Conservation (phyloP, 2,329 filamentous ascomycete genomes). For the Colletotrichum horii region DNA sequence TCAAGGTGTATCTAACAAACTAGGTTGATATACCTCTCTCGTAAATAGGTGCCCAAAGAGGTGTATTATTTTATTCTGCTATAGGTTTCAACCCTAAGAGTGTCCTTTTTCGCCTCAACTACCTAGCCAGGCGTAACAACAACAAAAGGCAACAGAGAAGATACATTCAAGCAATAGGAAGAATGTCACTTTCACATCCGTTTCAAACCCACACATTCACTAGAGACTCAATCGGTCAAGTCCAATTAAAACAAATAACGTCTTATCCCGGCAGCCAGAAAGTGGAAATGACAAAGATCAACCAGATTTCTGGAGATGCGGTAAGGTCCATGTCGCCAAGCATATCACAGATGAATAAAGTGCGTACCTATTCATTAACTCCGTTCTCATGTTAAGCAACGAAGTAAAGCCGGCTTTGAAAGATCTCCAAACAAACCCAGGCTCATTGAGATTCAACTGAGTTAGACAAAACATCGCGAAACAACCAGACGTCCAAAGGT, state of each 20-base stretch:
- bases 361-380: not conserved
- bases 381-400: not conserved
- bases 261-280: not conserved
- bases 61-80: no score
- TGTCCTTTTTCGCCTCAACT: not conserved
- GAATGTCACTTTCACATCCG: not conserved
- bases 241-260: not conserved
- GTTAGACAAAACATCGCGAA: not conserved
- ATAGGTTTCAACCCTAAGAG: not conserved
- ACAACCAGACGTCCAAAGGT: not conserved
- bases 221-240: no score
- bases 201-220: not conserved
- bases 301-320: not conserved
- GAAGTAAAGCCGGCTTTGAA: not conserved
- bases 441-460: not conserved
- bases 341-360: not conserved
- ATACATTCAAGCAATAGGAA: not conserved
- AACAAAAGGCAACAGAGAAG: not conserved
- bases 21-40: not conserved
- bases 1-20: not conserved
- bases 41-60: not conserved
- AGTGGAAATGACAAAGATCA: not conserved
- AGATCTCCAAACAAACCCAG: not conserved
- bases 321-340: not conserved
- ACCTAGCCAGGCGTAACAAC: not conserved